Conservation (phyloP, 257 asterid genomes). For the Solanum lycopersicoides region DNA sequence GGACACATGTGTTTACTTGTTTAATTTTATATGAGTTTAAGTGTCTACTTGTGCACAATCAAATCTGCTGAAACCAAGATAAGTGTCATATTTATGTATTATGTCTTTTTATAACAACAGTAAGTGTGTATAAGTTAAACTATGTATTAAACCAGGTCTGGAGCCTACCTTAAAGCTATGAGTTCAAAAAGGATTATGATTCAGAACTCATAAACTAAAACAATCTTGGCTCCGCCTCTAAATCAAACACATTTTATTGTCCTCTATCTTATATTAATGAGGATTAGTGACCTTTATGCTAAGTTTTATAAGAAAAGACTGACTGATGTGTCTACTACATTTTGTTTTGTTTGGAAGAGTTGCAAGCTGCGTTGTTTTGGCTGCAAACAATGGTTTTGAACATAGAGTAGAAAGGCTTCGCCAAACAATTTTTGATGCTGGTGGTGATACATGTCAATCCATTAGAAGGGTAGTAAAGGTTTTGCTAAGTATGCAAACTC, state of each 20-base stretch:
- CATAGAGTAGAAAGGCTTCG: conserved; percentile 27
- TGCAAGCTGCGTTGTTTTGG: conserved; percentile 20
- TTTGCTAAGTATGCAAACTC: conserved; percentile 25
- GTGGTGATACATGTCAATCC: conserved; percentile 14
- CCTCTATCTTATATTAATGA: not conserved
- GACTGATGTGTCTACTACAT: not conserved
- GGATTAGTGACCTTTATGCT: not conserved
- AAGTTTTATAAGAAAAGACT: not conserved
- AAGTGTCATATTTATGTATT: no score
- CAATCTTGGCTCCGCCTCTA: not conserved
- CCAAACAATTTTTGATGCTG: conserved; percentile 26
- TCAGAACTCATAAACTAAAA: not conserved
- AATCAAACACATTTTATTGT: not conserved
- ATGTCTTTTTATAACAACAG: not conserved
- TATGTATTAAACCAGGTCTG: no score
- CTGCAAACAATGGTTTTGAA: conserved; percentile 16
- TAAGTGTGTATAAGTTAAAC: no score
- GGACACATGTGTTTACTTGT: no score
- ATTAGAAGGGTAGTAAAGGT: conserved; percentile 25
- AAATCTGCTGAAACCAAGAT: no score
- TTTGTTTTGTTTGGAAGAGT: conserved; percentile 20
- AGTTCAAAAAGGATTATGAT: not conserved
- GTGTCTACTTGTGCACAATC: no score
- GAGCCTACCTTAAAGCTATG: no score
- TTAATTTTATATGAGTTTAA: no score